Base-by-base conservation (phyloP, 495 filamentous ascomycete genomes). In the Xylaria sp. region DNA sequence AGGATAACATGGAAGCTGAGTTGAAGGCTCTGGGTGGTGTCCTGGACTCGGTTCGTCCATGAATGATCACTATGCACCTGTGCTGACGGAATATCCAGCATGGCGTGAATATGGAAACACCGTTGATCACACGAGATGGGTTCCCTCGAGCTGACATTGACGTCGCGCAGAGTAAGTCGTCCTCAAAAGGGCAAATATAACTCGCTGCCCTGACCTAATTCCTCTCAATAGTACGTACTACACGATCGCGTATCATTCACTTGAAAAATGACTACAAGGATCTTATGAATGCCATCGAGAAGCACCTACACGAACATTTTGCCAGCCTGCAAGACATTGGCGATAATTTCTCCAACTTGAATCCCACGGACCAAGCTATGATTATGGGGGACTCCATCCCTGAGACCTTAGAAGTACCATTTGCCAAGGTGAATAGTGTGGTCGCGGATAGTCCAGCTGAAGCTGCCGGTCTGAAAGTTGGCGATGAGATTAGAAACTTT, bases 81-180 rank as follows among this genome's bases (percentile, higher is more conserved):
- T 70, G 19, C 66, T 70, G 67, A 78, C 58, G 35, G 24, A 31
- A n/a, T 48, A 63, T 73, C 58, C 72, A 97, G 96, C 96, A 98
- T 81, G 90, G 90, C 50, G 96, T 97, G 55, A 91, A 91, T 71
- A 98, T 99, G 97, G 92, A 90, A 78, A 97, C 97, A 3, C 84
- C 87, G 53, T 85, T 99, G 59, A 93, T 92, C 5, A 98, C 97
- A 2, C 89, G 91, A 67, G 97, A 99, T 81, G 97, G 95, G 61
- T 99, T 92, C 79, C 97, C 97, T 41, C 88, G 97, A 74, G 90
- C 91, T 72, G 97, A 99, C 80, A 90, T 99, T 67, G 97, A 99
- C 79, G 91, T 99, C 72, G 93, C 97, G 40, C 95, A 97, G 82
- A 97, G 93, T 96, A 90, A 75, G 86, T 58, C 24, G 73, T 61